These are phyloP conservation scores for Amphibolis antarctica DNA, from an alignment of 106 monocot species.

Conservation along the genomic window DNA sequence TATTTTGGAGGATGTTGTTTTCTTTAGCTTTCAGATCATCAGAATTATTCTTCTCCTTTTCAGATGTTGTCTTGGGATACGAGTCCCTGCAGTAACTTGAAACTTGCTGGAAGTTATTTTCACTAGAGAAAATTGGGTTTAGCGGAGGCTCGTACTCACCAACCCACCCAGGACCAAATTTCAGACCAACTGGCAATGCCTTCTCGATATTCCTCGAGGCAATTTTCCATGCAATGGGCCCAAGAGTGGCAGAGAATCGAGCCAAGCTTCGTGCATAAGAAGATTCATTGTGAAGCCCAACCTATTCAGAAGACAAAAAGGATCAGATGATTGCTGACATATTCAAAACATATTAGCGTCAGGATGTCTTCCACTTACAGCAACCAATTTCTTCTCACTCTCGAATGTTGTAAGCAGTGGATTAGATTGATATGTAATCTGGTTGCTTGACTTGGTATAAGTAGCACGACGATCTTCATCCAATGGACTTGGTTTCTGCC, in stretches of 20 bases:
- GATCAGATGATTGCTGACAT: neutral
- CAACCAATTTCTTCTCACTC: conserved; percentile 39
- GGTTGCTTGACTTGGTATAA: conserved; percentile 26
- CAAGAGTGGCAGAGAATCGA: conserved; percentile 57
- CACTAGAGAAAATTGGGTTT: conserved; percentile 34
- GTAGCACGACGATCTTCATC: conserved; percentile 73
- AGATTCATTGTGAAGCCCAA: conserved; percentile 42
- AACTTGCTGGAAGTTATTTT: conserved; percentile 11
- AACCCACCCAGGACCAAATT: conserved; percentile 92
- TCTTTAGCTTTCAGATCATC: conserved; percentile 5
- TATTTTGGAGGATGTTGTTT: conserved; percentile 4
- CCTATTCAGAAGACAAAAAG: conserved; percentile 39
- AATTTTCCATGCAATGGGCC: conserved; percentile 70
- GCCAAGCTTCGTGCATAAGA: conserved; percentile 81
- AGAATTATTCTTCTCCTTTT: conserved; percentile 1
- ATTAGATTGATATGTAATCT: conserved; percentile 18
- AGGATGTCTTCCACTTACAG: conserved; percentile 34
- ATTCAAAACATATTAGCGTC: neutral
- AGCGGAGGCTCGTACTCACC: conserved; percentile 64
- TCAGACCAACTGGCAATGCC: conserved; percentile 55
- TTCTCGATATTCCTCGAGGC: conserved; percentile 58
- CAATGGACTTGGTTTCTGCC: conserved; percentile 17
- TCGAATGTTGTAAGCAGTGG: conserved; percentile 23
- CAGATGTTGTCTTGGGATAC: neutral
- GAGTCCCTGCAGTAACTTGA: neutral